Base-by-base conservation (phyloP, 306 rosid species). In the Comarum palustre region DNA sequence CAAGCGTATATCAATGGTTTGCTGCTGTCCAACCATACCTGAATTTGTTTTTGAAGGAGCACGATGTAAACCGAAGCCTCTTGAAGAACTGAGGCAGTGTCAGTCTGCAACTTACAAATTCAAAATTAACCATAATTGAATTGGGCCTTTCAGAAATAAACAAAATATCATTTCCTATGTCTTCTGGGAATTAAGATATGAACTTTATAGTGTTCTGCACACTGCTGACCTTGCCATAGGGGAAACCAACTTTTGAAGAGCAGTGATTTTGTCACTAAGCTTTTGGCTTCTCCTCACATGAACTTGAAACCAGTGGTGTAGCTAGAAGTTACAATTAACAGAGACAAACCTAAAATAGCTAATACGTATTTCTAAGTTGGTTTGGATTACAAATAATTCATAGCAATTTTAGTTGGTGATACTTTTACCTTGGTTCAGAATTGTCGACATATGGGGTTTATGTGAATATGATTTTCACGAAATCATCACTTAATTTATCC, bases 11-110 rank as follows among this genome's bases (percentile, higher is more conserved):
- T 54, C 11, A 58, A 4, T 58, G 63, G 63, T 58, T 27, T 25
- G 1, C 39, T 59, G 29, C 9, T 25, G 38, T 27, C 64, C 27
- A 59, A 59, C 10, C 64, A 41, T 83, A 90, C 97, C 89, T 60
- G 85, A 74, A 89, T 83, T 77, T 87, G 88, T 27, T 73, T 79
- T 19, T 89, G 97, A 74, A 91, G 87, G n/a, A 81, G 82, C 67
- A 78, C 78, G 79, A 91, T 89, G 72, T 82, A 81, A 70, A 80
- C 70, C 63, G 83, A 86, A 77, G 96, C 91, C 84, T 91, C 97
- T 63, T 86, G 92, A 80, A 89, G 97, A 81, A 91, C 97, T 24
- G 96, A 86, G 41, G 97, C 88, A 27, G 87, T 86, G 81, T 87
- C 91, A 36, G 90, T 89, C 97, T 91, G 89, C 83, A 75, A 65